Evolutionary conservation across 2,329 filamentous ascomycete species (phyloP), one percentile per base, ranked within the genome.

Genomic region (Plenodomus tracheiphilus): DNA sequence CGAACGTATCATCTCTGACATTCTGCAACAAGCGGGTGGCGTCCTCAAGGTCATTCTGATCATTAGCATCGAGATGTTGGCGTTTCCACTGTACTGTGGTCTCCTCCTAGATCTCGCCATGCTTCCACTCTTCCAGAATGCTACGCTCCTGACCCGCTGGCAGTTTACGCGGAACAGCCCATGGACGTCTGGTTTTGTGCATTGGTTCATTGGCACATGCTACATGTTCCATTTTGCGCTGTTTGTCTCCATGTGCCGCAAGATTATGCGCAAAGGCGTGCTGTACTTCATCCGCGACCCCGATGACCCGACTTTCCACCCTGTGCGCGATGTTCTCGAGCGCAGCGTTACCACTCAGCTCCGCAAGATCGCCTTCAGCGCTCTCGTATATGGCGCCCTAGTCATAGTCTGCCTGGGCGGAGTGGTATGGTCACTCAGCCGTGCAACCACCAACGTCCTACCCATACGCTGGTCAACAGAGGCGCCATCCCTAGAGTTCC

Each of bases 211-310:
- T 47, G 94, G 94, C 41, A 99, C 94, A 3, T 96, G 92, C 55
- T 99, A 99, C 74, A 99, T 99, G 95, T 99, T 99, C 75, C 94
- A 99, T 70, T 99, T 99, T 70, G 94, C 94, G 4, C 82, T 99
- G 2, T 99, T 99, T 69, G 94, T 99, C 16, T 95, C 92, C 47
- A 97, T 99, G 92, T 99, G 94, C 74, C 87, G 94, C 54, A 97
- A 96, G 76, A 96, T 97, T 50, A 89, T 99, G 87, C 87, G 94
- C 55, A 91, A 85, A 59, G 94, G 94, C 43, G 94, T 99, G 35
- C 79, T 99, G 50, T 97, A 97, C 77, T 99, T 99, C 71, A 99
- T 99, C 63, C 85, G 94, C 54, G 95, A 99, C 71, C 94, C 94
- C 6, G 95, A 99, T 71, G 94, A 99, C 72, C 94, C 95, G 8